Base-by-base conservation (phyloP, 805 yeast species). In the Candida golubevii region DNA sequence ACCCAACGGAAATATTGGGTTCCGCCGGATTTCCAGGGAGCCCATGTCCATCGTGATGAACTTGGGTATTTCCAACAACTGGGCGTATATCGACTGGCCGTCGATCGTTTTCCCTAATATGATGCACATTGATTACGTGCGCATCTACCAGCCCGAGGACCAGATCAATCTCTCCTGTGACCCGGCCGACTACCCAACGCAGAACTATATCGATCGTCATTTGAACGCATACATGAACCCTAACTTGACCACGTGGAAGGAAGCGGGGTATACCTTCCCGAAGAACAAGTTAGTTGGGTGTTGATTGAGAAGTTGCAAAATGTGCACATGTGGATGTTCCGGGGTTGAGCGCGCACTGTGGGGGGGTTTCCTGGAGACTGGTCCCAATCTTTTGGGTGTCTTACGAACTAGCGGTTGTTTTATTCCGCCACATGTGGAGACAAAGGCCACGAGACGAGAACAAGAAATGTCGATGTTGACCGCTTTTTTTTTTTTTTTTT, bases 21-120 rank as follows among this genome's bases (percentile, higher is more conserved):
- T 85, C 84, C 80, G 98, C 65, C 66, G 78, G 51, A 77, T 91
- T 27, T 74, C 93, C 18, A 83, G 85, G 61, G 99, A 91, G 61
- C 98, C 98, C 51, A 89, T 91, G 97, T 77, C 95, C 2, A 76
- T 91, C 48, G 67, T 91, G 52, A 59, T 91, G 73, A 91, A 91
- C 63, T 67, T 91, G 67, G 99, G 96, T 73, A 69, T 91, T 42
- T 90, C 97, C 12, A 85, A 83, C 57, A 85, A 81, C 48, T 91
- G 98, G 98, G 87, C 93, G 7, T 88, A 86, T 63, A 91, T 91
- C 49, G 91, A 89, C 67, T 91, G 97, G 97, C 79, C 81, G 36
- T 71, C 81, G 5, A 70, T 89, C 47, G 66, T 67, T 37, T 91
- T 91, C 78, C 99, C 99, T 2, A 78, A 77, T 11, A 74, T 78